Conservation (phyloP, 257 asterid species). For the Solanum virginianum region DNA sequence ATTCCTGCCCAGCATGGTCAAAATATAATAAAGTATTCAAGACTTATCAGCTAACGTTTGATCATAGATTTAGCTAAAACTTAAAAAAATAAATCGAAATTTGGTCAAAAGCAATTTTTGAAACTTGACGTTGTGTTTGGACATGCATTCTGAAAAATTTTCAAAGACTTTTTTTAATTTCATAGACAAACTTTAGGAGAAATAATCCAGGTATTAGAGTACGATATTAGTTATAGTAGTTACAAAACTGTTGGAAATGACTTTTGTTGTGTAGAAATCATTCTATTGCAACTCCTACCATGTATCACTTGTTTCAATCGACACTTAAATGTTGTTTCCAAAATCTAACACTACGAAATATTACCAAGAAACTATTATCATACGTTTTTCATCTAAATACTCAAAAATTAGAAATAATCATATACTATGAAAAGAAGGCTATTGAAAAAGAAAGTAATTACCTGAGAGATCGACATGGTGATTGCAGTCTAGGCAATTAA, state of each 20-base stretch:
- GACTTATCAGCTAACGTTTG: background rate
- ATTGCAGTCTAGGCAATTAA: conserved; percentile 60
- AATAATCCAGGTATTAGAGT: too few relatives aligned
- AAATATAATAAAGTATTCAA: background rate
- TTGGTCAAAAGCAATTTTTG: background rate
- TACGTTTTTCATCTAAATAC: background rate
- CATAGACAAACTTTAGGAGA: background rate
- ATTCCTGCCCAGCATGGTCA: conserved; percentile 21
- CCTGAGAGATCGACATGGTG: conserved; percentile 50
- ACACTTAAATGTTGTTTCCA: background rate
- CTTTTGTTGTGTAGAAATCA: background rate
- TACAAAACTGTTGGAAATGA: background rate
- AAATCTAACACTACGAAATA: background rate
- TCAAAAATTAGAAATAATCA: background rate
- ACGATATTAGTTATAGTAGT: too few relatives aligned
- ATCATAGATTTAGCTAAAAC: background rate
- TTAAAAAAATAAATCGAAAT: background rate
- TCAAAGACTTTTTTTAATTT: background rate
- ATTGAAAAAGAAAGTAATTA: background rate
- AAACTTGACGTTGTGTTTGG: background rate
- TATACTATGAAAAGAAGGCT: background rate
- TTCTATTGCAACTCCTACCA: background rate
- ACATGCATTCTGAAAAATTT: background rate
- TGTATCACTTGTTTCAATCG: background rate
- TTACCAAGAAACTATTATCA: background rate